A percentile compares a stretch with the other conserved stretches of the same genome.
phyloP scores from a whole-genome alignment of 2,329 filamentous ascomycete species.

The Exophiala calicioides region DNA sequence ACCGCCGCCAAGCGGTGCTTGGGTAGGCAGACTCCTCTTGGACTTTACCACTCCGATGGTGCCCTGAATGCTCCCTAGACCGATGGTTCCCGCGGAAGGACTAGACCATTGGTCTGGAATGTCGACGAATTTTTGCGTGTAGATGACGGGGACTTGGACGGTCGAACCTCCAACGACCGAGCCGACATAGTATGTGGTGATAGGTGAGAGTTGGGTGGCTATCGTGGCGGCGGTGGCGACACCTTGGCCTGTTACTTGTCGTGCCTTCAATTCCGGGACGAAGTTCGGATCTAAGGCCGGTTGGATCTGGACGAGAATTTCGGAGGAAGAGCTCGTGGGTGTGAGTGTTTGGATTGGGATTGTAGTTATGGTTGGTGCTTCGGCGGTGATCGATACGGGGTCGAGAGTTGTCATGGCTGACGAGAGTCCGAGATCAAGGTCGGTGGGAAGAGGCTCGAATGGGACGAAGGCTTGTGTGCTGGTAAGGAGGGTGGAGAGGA shows the following conservation, averaged over 20 bases:
- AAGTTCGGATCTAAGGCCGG: constrained; percentile 21
- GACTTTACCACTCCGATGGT: constrained; percentile 28
- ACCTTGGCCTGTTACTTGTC: constrained; percentile 34
- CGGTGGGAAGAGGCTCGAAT: constrained; percentile 15
- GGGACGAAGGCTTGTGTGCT: constrained; percentile 20
- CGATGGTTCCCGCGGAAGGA: constrained; percentile 34
- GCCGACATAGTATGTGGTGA: constrained; percentile 32
- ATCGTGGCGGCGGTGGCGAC: constrained; percentile 31
- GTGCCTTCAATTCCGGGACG: constrained; percentile 22
- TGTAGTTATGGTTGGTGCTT: too few relatives aligned
- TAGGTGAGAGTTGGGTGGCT: constrained; percentile 33
- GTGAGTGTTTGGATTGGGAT: too few relatives aligned
- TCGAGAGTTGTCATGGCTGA: constrained; percentile 20
- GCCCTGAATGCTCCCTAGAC: constrained; percentile 35
- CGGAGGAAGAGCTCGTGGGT: constrained; percentile 8
- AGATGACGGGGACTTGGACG: constrained; percentile 27
- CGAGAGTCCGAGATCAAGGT: constrained; percentile 19
- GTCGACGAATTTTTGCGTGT: constrained; percentile 34
- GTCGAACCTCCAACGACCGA: constrained; percentile 7
- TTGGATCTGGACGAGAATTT: constrained; percentile 12
- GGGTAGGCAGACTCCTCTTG: constrained; percentile 26
- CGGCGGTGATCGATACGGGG: constrained; percentile 10
- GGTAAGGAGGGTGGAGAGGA: constrained; percentile 21
- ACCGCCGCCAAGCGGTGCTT: constrained; percentile 11
- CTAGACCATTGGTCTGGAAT: constrained; percentile 37